These are phyloP conservation scores for Tricharina praecox DNA, from an alignment of 495 filamentous ascomycete genomes.

Conservation along the genomic window DNA sequence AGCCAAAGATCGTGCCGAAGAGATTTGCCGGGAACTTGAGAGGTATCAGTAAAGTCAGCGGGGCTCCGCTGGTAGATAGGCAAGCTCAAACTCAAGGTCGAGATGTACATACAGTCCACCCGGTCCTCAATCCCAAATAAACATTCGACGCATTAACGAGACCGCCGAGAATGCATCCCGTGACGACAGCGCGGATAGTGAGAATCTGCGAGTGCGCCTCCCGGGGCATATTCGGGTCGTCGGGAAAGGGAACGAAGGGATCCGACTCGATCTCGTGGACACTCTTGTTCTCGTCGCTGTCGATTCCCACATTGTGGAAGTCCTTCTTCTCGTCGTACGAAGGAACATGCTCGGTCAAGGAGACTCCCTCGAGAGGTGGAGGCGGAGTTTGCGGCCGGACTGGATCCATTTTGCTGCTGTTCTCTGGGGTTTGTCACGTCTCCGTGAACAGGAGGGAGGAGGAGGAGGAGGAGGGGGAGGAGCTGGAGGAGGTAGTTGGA, in stretches of 20 bases:
- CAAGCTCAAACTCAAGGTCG: no score
- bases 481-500: no score
- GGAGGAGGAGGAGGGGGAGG: no score
- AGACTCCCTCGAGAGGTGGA: no score
- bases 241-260: constrained; percentile 33
- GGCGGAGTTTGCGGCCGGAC: no score
- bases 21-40: constrained; percentile 43
- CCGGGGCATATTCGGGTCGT: constrained; percentile 30
- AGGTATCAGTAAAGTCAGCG: no score
- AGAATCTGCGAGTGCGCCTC: constrained; percentile 34
- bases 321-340: constrained; percentile 10
- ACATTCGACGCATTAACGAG: constrained; percentile 49
- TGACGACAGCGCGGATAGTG: constrained; percentile 39
- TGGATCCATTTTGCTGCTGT: no score
- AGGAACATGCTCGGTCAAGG: no score
- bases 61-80: no score
- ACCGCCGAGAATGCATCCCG: constrained; percentile 41
- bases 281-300: neutral
- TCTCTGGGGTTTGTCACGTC: no score
- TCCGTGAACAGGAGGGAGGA: no score
- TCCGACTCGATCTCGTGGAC: constrained; percentile 20
- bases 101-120: no score
- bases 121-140: constrained; percentile 45
- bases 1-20: constrained; percentile 49
- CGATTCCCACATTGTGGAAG: constrained; percentile 14